Evolutionary conservation across 768 basidiomycete genomes (phyloP).

Genomic region (Kwoniella sp.): DNA sequence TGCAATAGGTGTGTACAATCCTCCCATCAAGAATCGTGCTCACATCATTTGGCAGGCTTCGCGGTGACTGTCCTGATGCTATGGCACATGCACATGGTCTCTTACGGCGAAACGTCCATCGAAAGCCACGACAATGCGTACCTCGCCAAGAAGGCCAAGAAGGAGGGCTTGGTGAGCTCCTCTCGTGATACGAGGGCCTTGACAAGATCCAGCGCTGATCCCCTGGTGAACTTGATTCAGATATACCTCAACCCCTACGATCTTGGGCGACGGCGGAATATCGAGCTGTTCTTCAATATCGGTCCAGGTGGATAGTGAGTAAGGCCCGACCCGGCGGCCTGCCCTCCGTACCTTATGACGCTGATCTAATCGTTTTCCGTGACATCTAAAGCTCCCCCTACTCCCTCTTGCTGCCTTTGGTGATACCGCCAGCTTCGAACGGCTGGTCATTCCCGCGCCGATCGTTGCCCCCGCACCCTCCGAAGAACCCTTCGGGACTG

Average conservation of each 20-base stretch:
- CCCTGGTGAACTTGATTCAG: conserved; percentile 56
- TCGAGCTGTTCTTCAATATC: conserved; percentile 84
- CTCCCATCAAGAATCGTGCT: neutral
- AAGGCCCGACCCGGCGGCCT: neutral
- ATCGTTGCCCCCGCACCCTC: conserved; percentile 27
- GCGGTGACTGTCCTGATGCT: conserved; percentile 47
- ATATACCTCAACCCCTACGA: conserved; percentile 89
- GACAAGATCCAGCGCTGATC: neutral
- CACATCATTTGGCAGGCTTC: conserved; percentile 29
- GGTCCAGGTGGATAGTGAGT: conserved; percentile 79
- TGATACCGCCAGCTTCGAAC: conserved; percentile 78
- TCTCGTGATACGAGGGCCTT: neutral
- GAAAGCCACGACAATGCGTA: conserved; percentile 84
- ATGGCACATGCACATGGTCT: conserved; percentile 64
- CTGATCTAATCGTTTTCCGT: neutral
- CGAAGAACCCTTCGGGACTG: conserved; percentile 21
- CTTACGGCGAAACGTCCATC: conserved; percentile 80
- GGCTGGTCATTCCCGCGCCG: conserved; percentile 61
- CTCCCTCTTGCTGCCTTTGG: conserved; percentile 80
- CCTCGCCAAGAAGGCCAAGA: conserved; percentile 70
- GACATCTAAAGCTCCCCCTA: conserved; percentile 65
- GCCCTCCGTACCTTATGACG: neutral
- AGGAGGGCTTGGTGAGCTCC: conserved; percentile 67
- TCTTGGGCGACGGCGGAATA: conserved; percentile 75
- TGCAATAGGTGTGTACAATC: conserved; percentile 70